Conservation (phyloP, 2,329 filamentous ascomycete species). For the Scopulariopsis brevicaulis region DNA sequence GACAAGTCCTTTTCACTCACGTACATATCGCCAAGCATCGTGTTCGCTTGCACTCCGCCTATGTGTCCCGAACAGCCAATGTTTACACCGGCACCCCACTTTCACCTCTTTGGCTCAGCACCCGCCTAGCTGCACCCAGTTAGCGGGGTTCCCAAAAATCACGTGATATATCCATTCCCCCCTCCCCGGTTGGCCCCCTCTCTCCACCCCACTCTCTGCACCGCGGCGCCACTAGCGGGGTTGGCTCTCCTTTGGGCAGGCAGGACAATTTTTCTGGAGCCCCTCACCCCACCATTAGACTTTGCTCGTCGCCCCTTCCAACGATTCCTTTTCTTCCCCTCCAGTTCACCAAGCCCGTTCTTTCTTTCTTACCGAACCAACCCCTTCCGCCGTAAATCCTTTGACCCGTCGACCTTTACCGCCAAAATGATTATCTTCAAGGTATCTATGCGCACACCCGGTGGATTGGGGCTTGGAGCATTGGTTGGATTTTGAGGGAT, state of each 20-base stretch:
- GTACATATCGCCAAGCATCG: too few relatives aligned
- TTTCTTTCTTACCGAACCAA: neutral
- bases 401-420: conserved; percentile 17
- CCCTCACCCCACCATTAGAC: neutral
- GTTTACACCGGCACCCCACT: too few relatives aligned
- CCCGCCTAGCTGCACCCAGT: neutral
- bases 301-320: neutral
- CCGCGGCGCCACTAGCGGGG: neutral
- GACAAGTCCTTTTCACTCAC: too few relatives aligned
- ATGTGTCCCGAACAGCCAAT: too few relatives aligned
- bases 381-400: conserved; percentile 6
- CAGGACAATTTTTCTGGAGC: neutral
- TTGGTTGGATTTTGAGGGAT: too few relatives aligned
- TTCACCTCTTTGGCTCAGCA: neutral
- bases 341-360: neutral
- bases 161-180: neutral
- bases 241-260: neutral
- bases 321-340: neutral
- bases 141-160: neutral
- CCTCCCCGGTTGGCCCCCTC: too few relatives aligned
- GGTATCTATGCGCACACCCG: conserved; percentile 29
- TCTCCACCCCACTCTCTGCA: too few relatives aligned
- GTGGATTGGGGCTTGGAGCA: conserved; percentile 6
- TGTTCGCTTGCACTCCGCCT: too few relatives aligned
- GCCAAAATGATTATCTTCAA: conserved; percentile 66